A percentile compares a stretch with the other conserved stretches of the same genome.
Evolutionary conservation across 345 rosid genomes (phyloP).

Genomic region (Dimocarpus longan): DNA sequence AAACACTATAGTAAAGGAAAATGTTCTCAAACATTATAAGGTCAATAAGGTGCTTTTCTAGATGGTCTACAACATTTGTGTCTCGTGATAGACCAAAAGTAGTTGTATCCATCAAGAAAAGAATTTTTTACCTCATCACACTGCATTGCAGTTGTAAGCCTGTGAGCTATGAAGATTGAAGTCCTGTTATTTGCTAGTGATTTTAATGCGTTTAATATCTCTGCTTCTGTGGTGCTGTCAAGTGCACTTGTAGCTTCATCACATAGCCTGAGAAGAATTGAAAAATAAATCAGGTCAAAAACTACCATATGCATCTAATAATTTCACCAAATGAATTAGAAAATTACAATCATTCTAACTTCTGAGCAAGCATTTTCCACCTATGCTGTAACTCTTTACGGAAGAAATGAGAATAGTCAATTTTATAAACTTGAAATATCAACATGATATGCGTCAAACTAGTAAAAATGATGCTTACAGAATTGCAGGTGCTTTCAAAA

Average conservation of each 20-base stretch:
- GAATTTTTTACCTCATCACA: constrained; percentile 77
- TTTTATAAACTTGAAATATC: not conserved
- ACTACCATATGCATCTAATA: not conserved
- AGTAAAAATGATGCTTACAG: constrained; percentile 53
- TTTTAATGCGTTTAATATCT: constrained; percentile 83
- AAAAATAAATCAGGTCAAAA: not conserved
- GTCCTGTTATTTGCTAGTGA: constrained; percentile 85
- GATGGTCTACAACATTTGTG: not conserved
- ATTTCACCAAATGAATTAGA: not conserved
- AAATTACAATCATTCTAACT: not conserved
- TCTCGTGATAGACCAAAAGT: not conserved
- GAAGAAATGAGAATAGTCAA: not conserved
- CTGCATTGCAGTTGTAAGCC: constrained; percentile 99
- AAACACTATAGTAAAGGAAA: not conserved
- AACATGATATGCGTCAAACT: not conserved
- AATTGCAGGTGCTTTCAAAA: constrained; percentile 83
- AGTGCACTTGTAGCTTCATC: constrained; percentile 99
- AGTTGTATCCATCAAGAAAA: not conserved
- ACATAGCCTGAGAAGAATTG: constrained; percentile 64
- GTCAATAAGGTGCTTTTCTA: not conserved
- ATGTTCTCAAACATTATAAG: not conserved
- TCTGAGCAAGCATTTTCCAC: not conserved
- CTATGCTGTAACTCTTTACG: not conserved
- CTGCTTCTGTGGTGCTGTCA: constrained; percentile 99
- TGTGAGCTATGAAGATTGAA: constrained; percentile 91